phyloP scores from a whole-genome alignment of 164 flowering plant genomes.

The Vitis amurensis region DNA sequence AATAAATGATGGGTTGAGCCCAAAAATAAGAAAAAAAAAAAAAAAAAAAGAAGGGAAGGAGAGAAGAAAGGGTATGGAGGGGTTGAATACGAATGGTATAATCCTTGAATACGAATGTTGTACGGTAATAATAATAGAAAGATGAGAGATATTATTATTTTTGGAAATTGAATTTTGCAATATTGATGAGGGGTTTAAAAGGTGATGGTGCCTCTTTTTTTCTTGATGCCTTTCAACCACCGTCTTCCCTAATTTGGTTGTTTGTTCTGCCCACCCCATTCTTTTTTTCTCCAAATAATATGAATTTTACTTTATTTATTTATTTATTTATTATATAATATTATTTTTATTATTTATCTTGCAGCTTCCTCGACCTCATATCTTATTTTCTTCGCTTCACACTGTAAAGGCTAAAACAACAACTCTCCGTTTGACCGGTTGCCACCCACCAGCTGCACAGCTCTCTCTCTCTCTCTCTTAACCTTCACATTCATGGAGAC shows the following conservation, averaged over 20 bases:
- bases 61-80: not conserved
- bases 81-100: not conserved
- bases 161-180: too few relatives aligned
- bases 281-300: not conserved
- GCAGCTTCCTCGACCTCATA: conserved; percentile 2
- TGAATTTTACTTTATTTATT: not conserved
- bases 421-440: conserved; percentile 20
- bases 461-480: conserved; percentile 7
- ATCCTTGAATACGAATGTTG: too few relatives aligned
- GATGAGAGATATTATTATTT: too few relatives aligned
- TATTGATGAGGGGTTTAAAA: not conserved
- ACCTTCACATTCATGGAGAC: conserved; percentile 16
- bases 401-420: conserved; percentile 16
- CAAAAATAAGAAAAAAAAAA: not conserved
- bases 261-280: conserved; percentile 29
- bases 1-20: too few relatives aligned
- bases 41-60: not conserved
- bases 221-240: conserved; percentile 25
- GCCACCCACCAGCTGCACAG: conserved; percentile 1
- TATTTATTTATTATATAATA: not conserved
- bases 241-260: conserved; percentile 27
- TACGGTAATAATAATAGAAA: too few relatives aligned
- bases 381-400: conserved; percentile 14
- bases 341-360: not conserved
- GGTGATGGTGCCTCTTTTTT: conserved; percentile 12